Conservation (phyloP, 2,329 filamentous ascomycete species). For the Rhynchosporium agropyri region DNA sequence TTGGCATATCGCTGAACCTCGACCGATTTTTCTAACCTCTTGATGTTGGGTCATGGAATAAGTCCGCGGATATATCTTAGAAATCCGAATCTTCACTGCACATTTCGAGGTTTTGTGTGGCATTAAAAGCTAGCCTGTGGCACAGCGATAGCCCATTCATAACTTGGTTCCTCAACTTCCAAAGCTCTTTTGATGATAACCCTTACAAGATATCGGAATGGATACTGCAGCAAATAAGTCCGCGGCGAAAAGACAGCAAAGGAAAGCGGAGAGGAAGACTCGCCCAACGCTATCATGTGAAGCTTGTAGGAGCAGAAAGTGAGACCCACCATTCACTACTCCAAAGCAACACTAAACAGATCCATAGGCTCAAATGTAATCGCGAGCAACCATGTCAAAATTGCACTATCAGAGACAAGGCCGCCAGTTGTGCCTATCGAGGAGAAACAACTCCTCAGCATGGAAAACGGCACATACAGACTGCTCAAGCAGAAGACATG, state of each 20-base stretch:
- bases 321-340: background rate
- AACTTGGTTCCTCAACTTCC: background rate
- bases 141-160: conserved; percentile 6
- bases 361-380: conserved; percentile 80
- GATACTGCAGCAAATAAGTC: conserved; percentile 12
- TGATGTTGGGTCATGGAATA: conserved; percentile 12
- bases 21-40: background rate
- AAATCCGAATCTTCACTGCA: background rate
- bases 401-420: conserved; percentile 82
- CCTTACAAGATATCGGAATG: background rate
- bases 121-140: conserved; percentile 8
- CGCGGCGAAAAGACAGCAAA: conserved; percentile 16
- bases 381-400: conserved; percentile 87
- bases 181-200: background rate
- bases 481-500: conserved; percentile 88
- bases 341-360: conserved; percentile 11
- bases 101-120: background rate
- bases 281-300: conserved; percentile 32
- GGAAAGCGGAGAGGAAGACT: conserved; percentile 25
- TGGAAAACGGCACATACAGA: conserved; percentile 59
- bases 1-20: too few species aligned
- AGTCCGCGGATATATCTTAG: conserved; percentile 21
- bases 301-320: conserved; percentile 34
- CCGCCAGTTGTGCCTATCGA: conserved; percentile 79
- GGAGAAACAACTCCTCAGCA: conserved; percentile 61